Base-by-base conservation (phyloP, 768 basidiomycete genomes). In the Panellus pusillus region DNA sequence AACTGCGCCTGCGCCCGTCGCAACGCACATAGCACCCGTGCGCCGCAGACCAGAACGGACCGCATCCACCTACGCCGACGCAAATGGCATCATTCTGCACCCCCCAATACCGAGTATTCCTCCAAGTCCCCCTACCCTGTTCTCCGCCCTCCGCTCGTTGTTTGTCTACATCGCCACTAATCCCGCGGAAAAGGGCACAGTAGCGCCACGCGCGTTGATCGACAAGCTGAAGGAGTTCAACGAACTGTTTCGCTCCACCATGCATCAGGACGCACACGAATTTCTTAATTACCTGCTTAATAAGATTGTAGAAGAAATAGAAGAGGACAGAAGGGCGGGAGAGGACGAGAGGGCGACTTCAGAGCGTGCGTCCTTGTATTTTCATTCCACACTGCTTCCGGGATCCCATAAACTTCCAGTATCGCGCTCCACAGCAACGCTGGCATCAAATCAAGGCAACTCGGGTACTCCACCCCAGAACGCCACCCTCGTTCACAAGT, bases 181-280 rank as follows among this genome's bases (percentile, higher is more conserved):
- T 67, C 89, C 86, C 5, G 74, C 77, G 18, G 83, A 88, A 67
- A 84, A 86, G 65, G 96, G 96, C 54, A 90, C 90, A 9, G 82
- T 98, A 38, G 82, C 93, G 2, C 97, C 97, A 2, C 83, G 87
- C 52, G 89, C 89, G 19, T 91, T 99, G 70, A 88, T 99, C 67
- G 87, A 93, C 65, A 96, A 96, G 67, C 81, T 98, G 63, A 92
- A 91, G 71, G 86, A 93, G 65, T 78, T 92, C 63, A 98, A 98
- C 70, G 92, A 93, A 63, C 77, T 87, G 42, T 99, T 98, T 66
- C 81, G 93, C 44, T 86, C 86, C 35, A 87, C 90, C 14, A 89
- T 90, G 81, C 97, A 99, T 68, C 97, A 99, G 68, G 97, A 99
- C 68, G 97, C 97, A 3, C 97, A 98, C 72, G 97, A 99, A 71